phyloP scores from a whole-genome alignment of 2,329 filamentous ascomycete genomes.

The Fusarium armeniacum region DNA sequence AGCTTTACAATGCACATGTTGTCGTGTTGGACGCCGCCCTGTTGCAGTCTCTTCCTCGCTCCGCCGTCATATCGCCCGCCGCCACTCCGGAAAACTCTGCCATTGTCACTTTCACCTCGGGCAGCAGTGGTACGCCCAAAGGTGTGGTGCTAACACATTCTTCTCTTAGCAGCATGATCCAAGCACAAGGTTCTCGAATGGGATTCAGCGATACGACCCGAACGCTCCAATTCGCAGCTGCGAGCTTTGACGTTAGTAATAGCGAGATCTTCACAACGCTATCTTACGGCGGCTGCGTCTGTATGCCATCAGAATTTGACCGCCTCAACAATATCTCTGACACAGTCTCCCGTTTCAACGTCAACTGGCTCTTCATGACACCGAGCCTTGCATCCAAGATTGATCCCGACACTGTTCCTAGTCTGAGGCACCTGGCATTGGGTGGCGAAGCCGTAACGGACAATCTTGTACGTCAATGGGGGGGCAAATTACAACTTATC shows the following conservation, averaged over 20 bases:
- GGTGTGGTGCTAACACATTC: constrained; percentile 16
- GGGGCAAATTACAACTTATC: constrained; percentile 15
- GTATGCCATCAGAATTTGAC: constrained; percentile 16
- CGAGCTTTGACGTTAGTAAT: constrained; percentile 13
- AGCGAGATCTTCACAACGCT: constrained; percentile 16
- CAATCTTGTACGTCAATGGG: constrained; percentile 13
- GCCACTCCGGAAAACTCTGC: constrained; percentile 15
- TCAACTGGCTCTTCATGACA: constrained; percentile 18
- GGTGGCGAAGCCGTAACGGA: constrained; percentile 16
- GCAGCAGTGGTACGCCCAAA: constrained; percentile 19
- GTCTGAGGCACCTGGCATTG: constrained; percentile 14
- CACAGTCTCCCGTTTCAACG: constrained; percentile 9
- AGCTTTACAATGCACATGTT: constrained; percentile 16
- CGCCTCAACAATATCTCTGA: constrained; percentile 14
- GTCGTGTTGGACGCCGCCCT: constrained; percentile 12
- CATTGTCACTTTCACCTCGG: constrained; percentile 16
- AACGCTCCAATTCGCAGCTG: constrained; percentile 14
- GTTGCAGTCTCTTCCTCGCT: constrained; percentile 16
- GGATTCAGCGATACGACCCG: constrained; percentile 14
- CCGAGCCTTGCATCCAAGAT: constrained; percentile 16
- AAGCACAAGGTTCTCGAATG: constrained; percentile 14
- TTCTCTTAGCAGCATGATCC: constrained; percentile 17
- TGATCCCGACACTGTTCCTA: constrained; percentile 14
- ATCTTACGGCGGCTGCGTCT: constrained; percentile 16
- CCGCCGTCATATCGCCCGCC: constrained; percentile 8